A percentile compares a stretch with the other conserved stretches of the same genome.
These are phyloP conservation scores for Chlorella sp. DNA, from an alignment of 139 green algal genomes.

Conservation along the genomic window DNA sequence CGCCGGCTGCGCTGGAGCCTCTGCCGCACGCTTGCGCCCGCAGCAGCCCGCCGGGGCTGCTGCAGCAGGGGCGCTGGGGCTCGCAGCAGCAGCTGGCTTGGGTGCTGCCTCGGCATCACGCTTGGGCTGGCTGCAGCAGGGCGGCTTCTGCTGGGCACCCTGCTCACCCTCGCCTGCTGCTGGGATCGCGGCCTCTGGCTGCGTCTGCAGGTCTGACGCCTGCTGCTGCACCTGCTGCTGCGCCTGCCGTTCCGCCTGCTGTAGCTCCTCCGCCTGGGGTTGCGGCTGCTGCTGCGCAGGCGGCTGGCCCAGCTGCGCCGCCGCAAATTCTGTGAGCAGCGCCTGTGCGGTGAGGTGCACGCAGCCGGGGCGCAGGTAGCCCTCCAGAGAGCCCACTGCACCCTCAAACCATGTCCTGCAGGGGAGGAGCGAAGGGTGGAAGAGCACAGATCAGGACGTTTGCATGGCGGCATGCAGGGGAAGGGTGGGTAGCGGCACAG, in stretches of 20 bases:
- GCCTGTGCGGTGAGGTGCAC: slow-evolving; percentile 79
- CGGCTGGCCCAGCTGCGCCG: background rate
- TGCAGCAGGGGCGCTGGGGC: background rate
- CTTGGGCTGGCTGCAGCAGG: too few relatives aligned
- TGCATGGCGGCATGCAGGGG: too few relatives aligned
- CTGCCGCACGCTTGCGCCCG: slow-evolving; percentile 18
- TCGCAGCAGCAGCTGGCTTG: background rate
- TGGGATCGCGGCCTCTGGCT: too few relatives aligned
- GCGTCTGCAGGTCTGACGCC: too few relatives aligned
- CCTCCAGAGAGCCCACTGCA: slow-evolving; percentile 55
- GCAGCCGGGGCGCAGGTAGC: slow-evolving; percentile 82
- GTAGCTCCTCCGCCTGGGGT: background rate
- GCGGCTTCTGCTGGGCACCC: too few relatives aligned
- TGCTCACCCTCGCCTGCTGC: too few relatives aligned
- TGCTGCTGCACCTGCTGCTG: background rate
- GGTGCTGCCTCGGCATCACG: background rate
- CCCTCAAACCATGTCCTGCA: slow-evolving; percentile 38
- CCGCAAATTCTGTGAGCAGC: slow-evolving; percentile 36
- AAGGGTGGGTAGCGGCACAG: too few relatives aligned
- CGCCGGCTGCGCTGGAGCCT: background rate
- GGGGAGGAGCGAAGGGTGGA: background rate
- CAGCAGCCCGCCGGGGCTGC: background rate
- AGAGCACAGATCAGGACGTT: too few relatives aligned
- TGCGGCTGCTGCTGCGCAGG: background rate
- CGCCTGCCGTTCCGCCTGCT: background rate